Conservation (phyloP, 2,329 filamentous ascomycete species). For the Penicillium sp. region DNA sequence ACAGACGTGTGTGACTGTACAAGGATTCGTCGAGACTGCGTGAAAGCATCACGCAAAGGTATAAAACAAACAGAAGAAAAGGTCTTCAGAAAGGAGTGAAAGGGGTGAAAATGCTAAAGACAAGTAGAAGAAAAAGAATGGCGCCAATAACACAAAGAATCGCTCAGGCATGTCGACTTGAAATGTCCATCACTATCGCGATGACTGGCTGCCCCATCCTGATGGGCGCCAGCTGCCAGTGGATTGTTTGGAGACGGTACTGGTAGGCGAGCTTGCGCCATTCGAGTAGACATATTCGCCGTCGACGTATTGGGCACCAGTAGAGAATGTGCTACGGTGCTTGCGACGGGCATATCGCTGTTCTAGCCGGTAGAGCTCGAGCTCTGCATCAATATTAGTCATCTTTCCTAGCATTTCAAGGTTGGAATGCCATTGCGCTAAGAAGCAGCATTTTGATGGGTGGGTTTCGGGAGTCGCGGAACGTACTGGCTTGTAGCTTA, state of each 20-base stretch:
- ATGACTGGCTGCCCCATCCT: slow-evolving; percentile 28
- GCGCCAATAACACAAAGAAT: slow-evolving; percentile 2
- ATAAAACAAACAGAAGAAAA: slow-evolving; percentile 1
- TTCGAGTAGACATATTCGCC: slow-evolving; percentile 83
- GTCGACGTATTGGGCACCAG: slow-evolving; percentile 87
- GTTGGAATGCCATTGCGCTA: neutral
- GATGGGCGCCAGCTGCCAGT: slow-evolving; percentile 36
- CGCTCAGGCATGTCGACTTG: slow-evolving; percentile 7
- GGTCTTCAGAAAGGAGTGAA: slow-evolving; percentile 2
- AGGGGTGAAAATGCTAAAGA: slow-evolving; percentile 9
- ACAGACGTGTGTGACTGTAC: slow-evolving; percentile 10
- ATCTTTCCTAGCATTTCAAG: slow-evolving; percentile 29
- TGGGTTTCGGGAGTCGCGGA: neutral
- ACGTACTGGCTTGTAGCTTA: slow-evolving; percentile 52
- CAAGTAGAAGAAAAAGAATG: slow-evolving; percentile 8
- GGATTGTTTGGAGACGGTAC: slow-evolving; percentile 41
- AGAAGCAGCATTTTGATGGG: neutral
- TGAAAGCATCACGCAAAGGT: slow-evolving; percentile 25
- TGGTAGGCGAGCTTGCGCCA: slow-evolving; percentile 35
- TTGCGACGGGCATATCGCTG: slow-evolving; percentile 91
- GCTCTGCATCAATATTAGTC: slow-evolving; percentile 58
- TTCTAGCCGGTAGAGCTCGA: slow-evolving; percentile 92
- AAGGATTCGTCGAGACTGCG: slow-evolving; percentile 20
- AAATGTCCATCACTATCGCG: slow-evolving; percentile 18
- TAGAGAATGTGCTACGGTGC: slow-evolving; percentile 83